Base-by-base conservation (phyloP, 2,329 filamentous ascomycete species). In the Simplicillium sp. region DNA sequence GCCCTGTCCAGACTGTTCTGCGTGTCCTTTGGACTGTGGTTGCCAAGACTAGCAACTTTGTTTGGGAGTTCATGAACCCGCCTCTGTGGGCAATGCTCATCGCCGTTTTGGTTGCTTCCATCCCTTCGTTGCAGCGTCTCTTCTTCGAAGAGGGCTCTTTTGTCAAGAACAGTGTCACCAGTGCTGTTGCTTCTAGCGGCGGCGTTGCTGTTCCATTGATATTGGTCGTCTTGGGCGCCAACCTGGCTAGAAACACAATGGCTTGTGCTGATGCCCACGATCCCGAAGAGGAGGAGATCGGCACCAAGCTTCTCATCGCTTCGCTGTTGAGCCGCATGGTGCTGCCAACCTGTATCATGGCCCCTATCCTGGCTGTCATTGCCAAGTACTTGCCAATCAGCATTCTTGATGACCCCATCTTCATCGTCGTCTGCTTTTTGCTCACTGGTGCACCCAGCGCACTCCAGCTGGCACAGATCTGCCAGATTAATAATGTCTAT, bases 11-110 rank as follows among this genome's bases (percentile, higher is more conserved):
- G 49, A 45, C 48, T 5, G 36, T 46, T 0, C 47, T 70, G 12
- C 44, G 51, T 3, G 52, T 51, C 34, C 12, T 62, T 7, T 53
- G 57, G 37, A 48, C 43, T 11, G 50, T 65, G 14, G 64, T 59
- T 35, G 59, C 51, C 50, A 60, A 74, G 59, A 46, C 86, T 50
- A 62, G 76, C 50, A 64, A 64, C 37, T 88, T 88, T 39, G 58
- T 89, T 11, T 92, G 85, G 84, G 84, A 85, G 37, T 95, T 96
- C 60, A 97, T 98, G 90, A 97, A 97, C 62, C 90, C 92, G 34
- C 92, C 92, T 1, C 79, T 98, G 18, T 97, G 89, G 88, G 89
- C 92, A 25, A 97, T 98, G 92, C 68, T 97, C 29, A 69, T 81
- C 32, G 87, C 92, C n/a, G 82, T 97, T 36, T 65, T 95, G 38